Evolutionary conservation across 2,329 filamentous ascomycete species (phyloP).

Genomic region (Pezicula radicicola): DNA sequence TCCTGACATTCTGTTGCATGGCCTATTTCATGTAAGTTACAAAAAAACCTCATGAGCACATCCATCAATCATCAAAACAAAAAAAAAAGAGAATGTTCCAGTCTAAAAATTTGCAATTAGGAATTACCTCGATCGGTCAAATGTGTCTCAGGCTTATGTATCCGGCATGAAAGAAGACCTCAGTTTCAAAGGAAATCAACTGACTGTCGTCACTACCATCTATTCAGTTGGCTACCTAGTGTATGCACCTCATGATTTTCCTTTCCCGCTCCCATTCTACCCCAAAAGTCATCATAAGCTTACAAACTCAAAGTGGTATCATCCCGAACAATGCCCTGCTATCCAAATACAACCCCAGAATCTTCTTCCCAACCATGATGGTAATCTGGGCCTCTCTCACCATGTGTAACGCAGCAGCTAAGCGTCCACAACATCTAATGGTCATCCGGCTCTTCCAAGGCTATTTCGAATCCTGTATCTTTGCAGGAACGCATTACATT

Average conservation of each 20-base stretch:
- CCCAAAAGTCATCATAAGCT: background rate
- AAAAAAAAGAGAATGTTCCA: background rate
- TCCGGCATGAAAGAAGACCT: constrained; percentile 52
- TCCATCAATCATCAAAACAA: background rate
- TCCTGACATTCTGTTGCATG: constrained; percentile 34
- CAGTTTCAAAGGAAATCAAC: constrained; percentile 42
- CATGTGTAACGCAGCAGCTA: constrained; percentile 53
- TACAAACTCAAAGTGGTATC: constrained; percentile 50
- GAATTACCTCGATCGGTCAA: constrained; percentile 43
- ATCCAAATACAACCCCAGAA: constrained; percentile 58
- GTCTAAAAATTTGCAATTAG: background rate
- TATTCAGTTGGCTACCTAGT: constrained; percentile 27
- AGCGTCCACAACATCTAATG: constrained; percentile 53
- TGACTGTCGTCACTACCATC: constrained; percentile 51
- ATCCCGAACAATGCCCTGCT: constrained; percentile 60
- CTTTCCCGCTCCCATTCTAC: background rate
- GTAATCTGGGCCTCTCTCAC: constrained; percentile 61
- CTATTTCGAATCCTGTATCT: constrained; percentile 53
- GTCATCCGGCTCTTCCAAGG: constrained; percentile 56
- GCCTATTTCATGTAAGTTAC: constrained; percentile 29
- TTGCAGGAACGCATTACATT: constrained; percentile 56
- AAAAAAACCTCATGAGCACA: background rate
- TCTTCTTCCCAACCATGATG: constrained; percentile 63
- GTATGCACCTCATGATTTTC: constrained; percentile 12
- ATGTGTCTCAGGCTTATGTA: constrained; percentile 52